Evolutionary conservation across 441 rosid species (phyloP), one percentile per base, ranked within the genome.

Genomic region (Populus hybrid): DNA sequence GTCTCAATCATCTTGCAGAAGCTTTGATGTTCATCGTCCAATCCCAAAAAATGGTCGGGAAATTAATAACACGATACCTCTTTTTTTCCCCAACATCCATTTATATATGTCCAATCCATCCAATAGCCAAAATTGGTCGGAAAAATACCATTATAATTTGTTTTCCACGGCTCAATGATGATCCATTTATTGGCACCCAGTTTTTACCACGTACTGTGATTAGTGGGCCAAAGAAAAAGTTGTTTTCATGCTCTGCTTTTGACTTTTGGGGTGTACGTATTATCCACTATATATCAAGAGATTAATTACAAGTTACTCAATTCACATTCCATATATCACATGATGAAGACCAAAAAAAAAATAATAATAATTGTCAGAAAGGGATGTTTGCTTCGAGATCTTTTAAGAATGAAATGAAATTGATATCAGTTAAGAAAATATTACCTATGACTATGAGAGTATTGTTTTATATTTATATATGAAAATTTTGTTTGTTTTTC

Each of bases 51-150:
- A 14, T 46, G 57, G 57, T 40, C 50, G 50, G 50, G 12, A 40
- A 40, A 40, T 40, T 40, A 40, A 40, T 14, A 46, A 46, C 57
- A 46, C 0, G 57, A 46, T 14, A 14, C 19, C 12, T 38, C 11
- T 46, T 46, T 46, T 26, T 50, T 57, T 34, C 19, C 21, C 6
- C 16, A 9, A 4, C 6, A 9, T 61, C 30, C 38, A 46, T 14
- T 14, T 12, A 46, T 46, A 1, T 46, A 70, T 40, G 42, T 32
- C 36, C 5, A 50, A 2, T 66, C 64, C 35, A 66, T 66, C 80
- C 80, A 71, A 77, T 77, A n/a, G 28, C 28, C 53, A 38, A 78
- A 5, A 64, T 78, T 69, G 80, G 80, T 67, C 67, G 76, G 80
- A 78, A 72, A 77, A n/a, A 71, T 30, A 67, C 36, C 76, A 71